Evolutionary conservation across 2,329 filamentous ascomycete species (phyloP), one percentile per base, ranked within the genome.

Genomic region (Lachnellula willkommii): DNA sequence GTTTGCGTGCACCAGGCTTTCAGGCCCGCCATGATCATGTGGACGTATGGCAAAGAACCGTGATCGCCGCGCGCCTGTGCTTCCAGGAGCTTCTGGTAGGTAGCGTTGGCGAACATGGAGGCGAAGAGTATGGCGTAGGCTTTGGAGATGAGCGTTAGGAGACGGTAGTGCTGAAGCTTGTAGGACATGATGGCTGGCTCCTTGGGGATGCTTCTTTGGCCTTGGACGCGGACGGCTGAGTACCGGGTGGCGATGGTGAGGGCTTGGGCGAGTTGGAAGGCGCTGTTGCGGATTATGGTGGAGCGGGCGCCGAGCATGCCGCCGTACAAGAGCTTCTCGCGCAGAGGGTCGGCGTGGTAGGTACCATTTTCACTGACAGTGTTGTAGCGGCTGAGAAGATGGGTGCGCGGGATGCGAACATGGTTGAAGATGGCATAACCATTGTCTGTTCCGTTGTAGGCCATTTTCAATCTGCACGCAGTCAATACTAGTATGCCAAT

Each of bases 201-300:
- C 3, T 14, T 20, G 15, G 11, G 11, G 15, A 12, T 32, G 26
- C 7, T 45, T 45, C 24, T 47, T 54, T 55, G 49, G 17, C 58
- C 60, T 61, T 69, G 68, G 37, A 60, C 55, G 15, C 67, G 63
- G 40, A 68, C 60, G 11, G 58, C 63, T 26, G 68, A 70, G 59
- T 71, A 73, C 22, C 70, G 65, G 47, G 67, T 68, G 12, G 69
- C 67, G 28, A 70, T 71, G 15, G 69, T 66, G n/a, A 71, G 66
- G 3, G 70, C 70, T 50, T 66, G 66, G 6, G 69, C 64, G 24
- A 72, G 59, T 26, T 65, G 57, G 55, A 67, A 69, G 8, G 64
- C 66, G 11, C 60, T 61, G 26, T 57, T 59, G 32, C 63, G 60
- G 4, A 65, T 63, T 47, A 73, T 68, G 17, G 66, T 61, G 9